A percentile compares a stretch with the other conserved stretches of the same genome.
Conservation (phyloP, 257 asterid genomes). For the Solanum neorickii region DNA sequence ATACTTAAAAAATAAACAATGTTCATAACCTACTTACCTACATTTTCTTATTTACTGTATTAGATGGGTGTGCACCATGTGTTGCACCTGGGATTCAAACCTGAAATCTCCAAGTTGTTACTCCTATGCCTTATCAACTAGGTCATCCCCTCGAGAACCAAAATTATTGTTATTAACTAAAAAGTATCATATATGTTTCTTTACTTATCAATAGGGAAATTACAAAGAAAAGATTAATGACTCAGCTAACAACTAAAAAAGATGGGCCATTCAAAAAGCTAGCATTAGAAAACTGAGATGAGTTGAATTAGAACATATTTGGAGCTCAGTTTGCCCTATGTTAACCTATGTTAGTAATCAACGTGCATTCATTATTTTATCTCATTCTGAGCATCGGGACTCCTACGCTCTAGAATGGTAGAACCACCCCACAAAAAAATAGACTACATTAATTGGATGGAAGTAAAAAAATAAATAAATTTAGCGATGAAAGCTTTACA, state of each 20-base stretch:
- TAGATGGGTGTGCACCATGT: not conserved
- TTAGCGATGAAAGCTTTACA: not conserved
- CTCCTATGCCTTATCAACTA: not conserved
- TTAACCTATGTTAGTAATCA: not conserved
- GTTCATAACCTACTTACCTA: not conserved
- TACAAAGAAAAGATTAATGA: slow-evolving; percentile 1
- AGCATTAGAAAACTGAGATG: not conserved
- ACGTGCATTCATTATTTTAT: not conserved
- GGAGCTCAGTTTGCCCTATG: not conserved
- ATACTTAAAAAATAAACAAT: not conserved
- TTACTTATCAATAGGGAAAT: not conserved
- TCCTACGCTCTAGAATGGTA: not conserved
- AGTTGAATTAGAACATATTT: not conserved
- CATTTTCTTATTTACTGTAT: not conserved
- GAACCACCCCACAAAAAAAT: slow-evolving; percentile 14
- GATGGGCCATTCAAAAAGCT: not conserved
- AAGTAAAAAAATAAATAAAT: not conserved
- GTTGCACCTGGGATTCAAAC: not conserved
- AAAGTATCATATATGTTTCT: not conserved
- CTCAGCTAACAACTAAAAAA: not conserved
- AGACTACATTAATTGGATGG: not conserved
- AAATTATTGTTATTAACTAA: not conserved
- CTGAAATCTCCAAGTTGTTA: not conserved
- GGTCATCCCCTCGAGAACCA: not conserved
- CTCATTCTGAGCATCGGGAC: slow-evolving; percentile 7